These are phyloP conservation scores for Microcera coccophila DNA, from an alignment of 2,329 filamentous ascomycete genomes.

Conservation along the genomic window DNA sequence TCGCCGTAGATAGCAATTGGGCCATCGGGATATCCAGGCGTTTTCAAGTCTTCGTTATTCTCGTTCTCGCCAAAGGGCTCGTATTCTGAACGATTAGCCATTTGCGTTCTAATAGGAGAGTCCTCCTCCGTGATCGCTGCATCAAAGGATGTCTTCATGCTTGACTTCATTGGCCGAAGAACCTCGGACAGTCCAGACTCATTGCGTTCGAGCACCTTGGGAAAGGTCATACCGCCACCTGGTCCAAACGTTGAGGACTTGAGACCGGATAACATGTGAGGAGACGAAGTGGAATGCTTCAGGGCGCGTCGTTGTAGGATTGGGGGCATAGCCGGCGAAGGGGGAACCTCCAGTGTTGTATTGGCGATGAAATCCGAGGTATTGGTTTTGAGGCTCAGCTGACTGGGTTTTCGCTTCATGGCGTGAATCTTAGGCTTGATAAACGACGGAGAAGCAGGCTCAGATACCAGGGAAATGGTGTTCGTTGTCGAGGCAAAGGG, in stretches of 20 bases:
- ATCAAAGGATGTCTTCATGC: conserved; percentile 35
- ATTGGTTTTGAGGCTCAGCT: conserved; percentile 72
- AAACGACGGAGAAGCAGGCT: conserved; percentile 70
- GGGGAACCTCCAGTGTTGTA: conserved; percentile 51
- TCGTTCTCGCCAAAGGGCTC: conserved; percentile 64
- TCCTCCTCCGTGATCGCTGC: conserved; percentile 51
- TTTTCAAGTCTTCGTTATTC: conserved; percentile 74
- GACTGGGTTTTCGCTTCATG: conserved; percentile 71
- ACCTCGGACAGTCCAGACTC: conserved; percentile 58
- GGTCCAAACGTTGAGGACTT: conserved; percentile 59
- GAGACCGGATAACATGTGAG: conserved; percentile 59
- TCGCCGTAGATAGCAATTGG: conserved; percentile 79
- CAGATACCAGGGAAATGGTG: conserved; percentile 52
- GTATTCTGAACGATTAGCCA: conserved; percentile 53
- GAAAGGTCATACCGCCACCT: conserved; percentile 60
- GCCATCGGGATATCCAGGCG: conserved; percentile 76
- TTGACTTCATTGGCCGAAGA: conserved; percentile 49
- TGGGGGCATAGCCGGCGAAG: conserved; percentile 53
- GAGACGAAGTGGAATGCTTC: conserved; percentile 65
- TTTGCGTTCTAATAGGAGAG: conserved; percentile 57
- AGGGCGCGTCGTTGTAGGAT: conserved; percentile 60
- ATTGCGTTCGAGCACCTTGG: conserved; percentile 57
- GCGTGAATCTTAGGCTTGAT: conserved; percentile 73
- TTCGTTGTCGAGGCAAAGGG: conserved; percentile 47
- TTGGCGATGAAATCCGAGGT: conserved; percentile 52